Evolutionary conservation across 1,284 basidiomycete species (phyloP).

Genomic region (Boletus chippewaensis): DNA sequence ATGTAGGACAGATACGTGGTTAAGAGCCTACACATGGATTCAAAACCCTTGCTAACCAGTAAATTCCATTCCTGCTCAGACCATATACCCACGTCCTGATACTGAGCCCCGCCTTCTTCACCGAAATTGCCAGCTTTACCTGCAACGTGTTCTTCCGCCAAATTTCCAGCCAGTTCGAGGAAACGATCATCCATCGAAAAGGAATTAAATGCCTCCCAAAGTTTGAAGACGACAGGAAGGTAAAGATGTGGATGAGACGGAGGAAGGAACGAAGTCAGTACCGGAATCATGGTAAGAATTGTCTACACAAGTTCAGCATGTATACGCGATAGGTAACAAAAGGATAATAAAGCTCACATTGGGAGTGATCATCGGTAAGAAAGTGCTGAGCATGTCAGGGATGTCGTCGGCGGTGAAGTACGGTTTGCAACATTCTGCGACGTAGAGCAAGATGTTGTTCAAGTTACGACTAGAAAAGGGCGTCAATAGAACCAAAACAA

Average conservation of each 20-base stretch:
- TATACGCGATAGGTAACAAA: background rate
- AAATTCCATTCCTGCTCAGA: slow-evolving; percentile 80
- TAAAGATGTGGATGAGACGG: slow-evolving; percentile 62
- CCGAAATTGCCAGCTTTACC: slow-evolving; percentile 49
- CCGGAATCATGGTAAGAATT: slow-evolving; percentile 59
- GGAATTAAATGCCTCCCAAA: slow-evolving; percentile 86
- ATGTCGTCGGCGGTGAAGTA: slow-evolving; percentile 91
- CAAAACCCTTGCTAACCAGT: slow-evolving; percentile 81
- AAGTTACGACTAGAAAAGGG: slow-evolving; percentile 23
- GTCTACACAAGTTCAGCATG: slow-evolving; percentile 37
- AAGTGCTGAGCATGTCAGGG: slow-evolving; percentile 83
- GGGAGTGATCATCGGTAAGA: slow-evolving; percentile 44
- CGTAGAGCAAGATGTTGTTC: slow-evolving; percentile 42
- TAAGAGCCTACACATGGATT: slow-evolving; percentile 70
- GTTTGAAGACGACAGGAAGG: slow-evolving; percentile 66
- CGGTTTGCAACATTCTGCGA: slow-evolving; percentile 74
- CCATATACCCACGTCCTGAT: slow-evolving; percentile 87
- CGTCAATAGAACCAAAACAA: slow-evolving; percentile 9
- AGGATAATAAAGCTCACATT: slow-evolving; percentile 20
- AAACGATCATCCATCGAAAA: slow-evolving; percentile 77
- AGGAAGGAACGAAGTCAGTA: slow-evolving; percentile 73
- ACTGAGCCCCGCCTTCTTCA: slow-evolving; percentile 47
- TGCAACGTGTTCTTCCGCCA: slow-evolving; percentile 75
- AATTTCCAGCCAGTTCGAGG: slow-evolving; percentile 72
- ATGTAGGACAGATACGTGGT: slow-evolving; percentile 27